These are phyloP conservation scores for Aurifilum marmelostoma DNA, from an alignment of 2,329 filamentous ascomycete genomes.

Conservation along the genomic window DNA sequence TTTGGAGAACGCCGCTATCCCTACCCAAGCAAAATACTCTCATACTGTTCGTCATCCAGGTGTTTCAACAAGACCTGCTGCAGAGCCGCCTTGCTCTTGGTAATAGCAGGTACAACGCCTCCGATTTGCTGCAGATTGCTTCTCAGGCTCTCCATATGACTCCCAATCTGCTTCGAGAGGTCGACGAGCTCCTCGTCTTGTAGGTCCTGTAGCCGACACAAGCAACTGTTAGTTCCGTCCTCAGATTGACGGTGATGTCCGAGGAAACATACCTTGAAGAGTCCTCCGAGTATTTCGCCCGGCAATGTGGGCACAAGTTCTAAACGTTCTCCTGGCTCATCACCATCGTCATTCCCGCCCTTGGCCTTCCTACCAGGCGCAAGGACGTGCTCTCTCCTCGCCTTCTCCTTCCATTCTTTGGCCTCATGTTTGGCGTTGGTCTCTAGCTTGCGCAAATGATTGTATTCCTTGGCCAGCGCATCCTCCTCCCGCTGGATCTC, in stretches of 20 bases:
- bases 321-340: constrained; percentile 18
- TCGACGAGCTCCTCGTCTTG: constrained; percentile 48
- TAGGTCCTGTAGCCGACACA: constrained; percentile 38
- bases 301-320: constrained; percentile 30
- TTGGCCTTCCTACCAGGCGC: constrained; percentile 43
- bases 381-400: constrained; percentile 54
- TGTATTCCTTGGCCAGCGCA: constrained; percentile 60
- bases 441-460: constrained; percentile 54
- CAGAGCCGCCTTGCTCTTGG: constrained; percentile 51
- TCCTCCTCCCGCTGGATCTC: constrained; percentile 62
- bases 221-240: not conserved
- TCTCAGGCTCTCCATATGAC: constrained; percentile 60
- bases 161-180: constrained; percentile 53
- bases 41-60: constrained; percentile 50
- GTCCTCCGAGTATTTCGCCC: constrained; percentile 19
- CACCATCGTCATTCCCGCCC: constrained; percentile 18
- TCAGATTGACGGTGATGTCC: constrained; percentile 25
- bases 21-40: constrained; percentile 50
- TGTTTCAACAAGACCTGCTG: constrained; percentile 52
- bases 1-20: not conserved
- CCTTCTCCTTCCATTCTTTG: constrained; percentile 52
- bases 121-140: constrained; percentile 58
- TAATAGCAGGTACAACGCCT: constrained; percentile 53
- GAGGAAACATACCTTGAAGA: constrained; percentile 38
- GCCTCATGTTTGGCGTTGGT: constrained; percentile 59